These are phyloP conservation scores for Hymenoscyphus linearis DNA, from an alignment of 2,329 filamentous ascomycete species.

Conservation along the genomic window DNA sequence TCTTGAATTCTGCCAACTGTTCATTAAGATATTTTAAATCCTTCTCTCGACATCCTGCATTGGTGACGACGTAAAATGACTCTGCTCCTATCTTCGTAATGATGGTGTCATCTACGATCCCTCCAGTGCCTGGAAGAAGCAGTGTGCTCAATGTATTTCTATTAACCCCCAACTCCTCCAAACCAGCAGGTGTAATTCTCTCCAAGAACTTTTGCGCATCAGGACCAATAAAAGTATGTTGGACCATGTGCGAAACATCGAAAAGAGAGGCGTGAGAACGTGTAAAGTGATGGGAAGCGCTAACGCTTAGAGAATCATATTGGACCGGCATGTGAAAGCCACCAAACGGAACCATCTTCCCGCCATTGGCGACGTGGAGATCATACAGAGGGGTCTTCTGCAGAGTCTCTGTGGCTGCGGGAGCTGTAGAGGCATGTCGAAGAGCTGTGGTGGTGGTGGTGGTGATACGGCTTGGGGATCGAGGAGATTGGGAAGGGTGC, in stretches of 20 bases:
- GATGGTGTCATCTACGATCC: constrained; percentile 92
- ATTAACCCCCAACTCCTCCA: constrained; percentile 58
- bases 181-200: constrained; percentile 72
- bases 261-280: constrained; percentile 84
- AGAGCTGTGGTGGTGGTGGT: constrained; percentile 4
- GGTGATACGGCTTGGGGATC: constrained; percentile 3
- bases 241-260: constrained; percentile 95
- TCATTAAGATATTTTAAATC: constrained; percentile 71
- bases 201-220: constrained; percentile 78
- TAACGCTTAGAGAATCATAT: constrained; percentile 71
- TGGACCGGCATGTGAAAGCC: constrained; percentile 91
- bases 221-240: constrained; percentile 78
- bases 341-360: constrained; percentile 95
- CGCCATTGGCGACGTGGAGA: constrained; percentile 71
- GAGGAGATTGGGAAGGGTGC: neutral
- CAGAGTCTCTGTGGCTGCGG: constrained; percentile 31
- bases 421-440: constrained; percentile 10
- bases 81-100: constrained; percentile 73
- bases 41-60: constrained; percentile 87
- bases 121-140: constrained; percentile 72
- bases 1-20: constrained; percentile 58
- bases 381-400: constrained; percentile 72
- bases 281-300: constrained; percentile 86
- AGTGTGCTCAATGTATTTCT: constrained; percentile 80
- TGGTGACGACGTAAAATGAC: constrained; percentile 89